Evolutionary conservation across 202 grass and related monocot species (phyloP).

Genomic region (Saccharum hybrid): DNA sequence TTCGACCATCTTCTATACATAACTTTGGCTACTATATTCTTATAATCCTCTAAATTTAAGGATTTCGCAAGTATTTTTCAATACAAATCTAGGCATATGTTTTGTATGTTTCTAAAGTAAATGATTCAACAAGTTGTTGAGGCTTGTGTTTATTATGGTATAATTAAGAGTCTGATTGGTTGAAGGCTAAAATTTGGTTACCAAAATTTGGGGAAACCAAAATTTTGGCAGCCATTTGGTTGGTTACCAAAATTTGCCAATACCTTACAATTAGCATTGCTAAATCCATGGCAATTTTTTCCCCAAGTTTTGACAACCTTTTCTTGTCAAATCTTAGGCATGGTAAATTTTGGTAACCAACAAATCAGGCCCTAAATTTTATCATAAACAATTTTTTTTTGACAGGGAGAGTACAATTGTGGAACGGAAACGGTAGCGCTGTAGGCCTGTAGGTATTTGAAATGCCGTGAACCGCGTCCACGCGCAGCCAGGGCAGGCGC

Average conservation of each 20-base stretch:
- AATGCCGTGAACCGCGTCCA: slow-evolving; percentile 36
- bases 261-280: too few relatives aligned
- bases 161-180: too few relatives aligned
- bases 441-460: not conserved
- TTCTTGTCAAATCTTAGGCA: too few relatives aligned
- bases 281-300: too few relatives aligned
- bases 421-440: not conserved
- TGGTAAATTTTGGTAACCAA: too few relatives aligned
- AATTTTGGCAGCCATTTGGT: too few relatives aligned
- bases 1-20: not conserved
- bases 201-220: too few relatives aligned
- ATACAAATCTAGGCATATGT: not conserved
- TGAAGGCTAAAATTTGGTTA: too few relatives aligned
- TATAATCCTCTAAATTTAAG: not conserved
- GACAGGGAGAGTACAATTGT: not conserved
- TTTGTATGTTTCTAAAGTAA: not conserved
- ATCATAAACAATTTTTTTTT: not conserved
- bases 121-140: not conserved
- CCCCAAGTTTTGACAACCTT: too few relatives aligned
- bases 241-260: too few relatives aligned
- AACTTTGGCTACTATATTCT: not conserved
- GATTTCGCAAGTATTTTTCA: not conserved
- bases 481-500: not conserved
- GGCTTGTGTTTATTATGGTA: not conserved
- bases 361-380: too few relatives aligned